Percentiles rank a stretch among this genome's conserved stretches.
Evolutionary conservation across 441 rosid species (phyloP).

Genomic region (Omphalea diandra): DNA sequence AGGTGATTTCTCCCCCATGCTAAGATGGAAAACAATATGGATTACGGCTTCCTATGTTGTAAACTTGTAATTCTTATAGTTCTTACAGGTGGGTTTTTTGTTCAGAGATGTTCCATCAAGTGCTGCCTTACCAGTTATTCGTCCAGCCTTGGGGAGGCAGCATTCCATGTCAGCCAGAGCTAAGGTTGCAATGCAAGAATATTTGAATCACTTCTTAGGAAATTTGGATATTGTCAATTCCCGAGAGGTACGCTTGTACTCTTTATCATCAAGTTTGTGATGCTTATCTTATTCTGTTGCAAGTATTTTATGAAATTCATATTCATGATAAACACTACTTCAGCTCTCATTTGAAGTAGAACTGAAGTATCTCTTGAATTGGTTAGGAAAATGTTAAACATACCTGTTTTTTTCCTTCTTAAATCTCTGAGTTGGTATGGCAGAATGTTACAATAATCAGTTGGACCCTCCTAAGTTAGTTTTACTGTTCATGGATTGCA

Average conservation of each 20-base stretch:
- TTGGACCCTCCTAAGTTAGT: neutral
- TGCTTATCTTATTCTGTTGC: neutral
- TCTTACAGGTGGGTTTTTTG: slow-evolving; percentile 44
- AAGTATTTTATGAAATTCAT: neutral
- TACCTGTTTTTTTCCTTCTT: neutral
- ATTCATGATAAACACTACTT: neutral
- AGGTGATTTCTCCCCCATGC: slow-evolving; percentile 45
- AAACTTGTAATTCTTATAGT: slow-evolving; percentile 18
- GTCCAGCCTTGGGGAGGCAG: slow-evolving; percentile 93
- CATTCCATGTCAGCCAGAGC: slow-evolving; percentile 89
- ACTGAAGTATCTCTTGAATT: too few species aligned
- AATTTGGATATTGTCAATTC: slow-evolving; percentile 96
- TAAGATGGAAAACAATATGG: slow-evolving; percentile 10
- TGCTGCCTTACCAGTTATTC: slow-evolving; percentile 93
- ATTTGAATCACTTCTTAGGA: slow-evolving; percentile 91
- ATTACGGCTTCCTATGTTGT: slow-evolving; percentile 6
- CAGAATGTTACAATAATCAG: neutral
- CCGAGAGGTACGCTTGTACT: slow-evolving; percentile 64
- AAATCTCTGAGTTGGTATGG: neutral
- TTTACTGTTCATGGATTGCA: neutral
- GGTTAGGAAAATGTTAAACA: neutral
- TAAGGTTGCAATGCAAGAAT: slow-evolving; percentile 96
- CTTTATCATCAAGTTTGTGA: neutral
- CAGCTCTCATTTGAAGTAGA: neutral
- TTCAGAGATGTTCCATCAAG: slow-evolving; percentile 98